Evolutionary conservation across 129 eudicot species (phyloP).

Genomic region (Tanacetum coccineum): DNA sequence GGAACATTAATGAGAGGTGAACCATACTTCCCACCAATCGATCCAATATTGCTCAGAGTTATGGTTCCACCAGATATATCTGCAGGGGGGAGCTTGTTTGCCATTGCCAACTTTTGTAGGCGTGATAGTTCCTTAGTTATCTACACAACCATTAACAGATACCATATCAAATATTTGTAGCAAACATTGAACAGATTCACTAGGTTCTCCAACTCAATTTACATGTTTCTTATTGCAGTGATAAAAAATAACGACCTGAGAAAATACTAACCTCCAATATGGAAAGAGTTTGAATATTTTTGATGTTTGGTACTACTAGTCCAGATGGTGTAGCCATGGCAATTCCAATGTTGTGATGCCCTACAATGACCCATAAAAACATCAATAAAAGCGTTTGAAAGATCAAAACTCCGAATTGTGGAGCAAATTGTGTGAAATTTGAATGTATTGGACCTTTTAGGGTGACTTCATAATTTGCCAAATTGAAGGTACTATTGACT

Average conservation of each 20-base stretch:
- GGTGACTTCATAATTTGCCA: slow-evolving; percentile 64
- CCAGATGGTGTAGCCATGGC: slow-evolving; percentile 98
- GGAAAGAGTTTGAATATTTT: slow-evolving; percentile 84
- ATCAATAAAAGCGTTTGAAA: neutral
- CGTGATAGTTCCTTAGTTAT: slow-evolving; percentile 81
- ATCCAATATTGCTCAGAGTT: slow-evolving; percentile 90
- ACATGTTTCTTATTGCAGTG: neutral
- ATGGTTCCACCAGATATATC: slow-evolving; percentile 87
- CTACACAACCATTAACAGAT: slow-evolving; percentile 28
- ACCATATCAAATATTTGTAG: neutral
- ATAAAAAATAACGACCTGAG: neutral
- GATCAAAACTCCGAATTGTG: neutral
- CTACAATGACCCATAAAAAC: slow-evolving; percentile 34
- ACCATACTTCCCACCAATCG: slow-evolving; percentile 97
- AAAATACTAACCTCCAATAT: slow-evolving; percentile 61
- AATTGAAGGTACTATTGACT: slow-evolving; percentile 79
- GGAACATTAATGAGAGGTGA: slow-evolving; percentile 90
- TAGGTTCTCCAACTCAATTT: neutral
- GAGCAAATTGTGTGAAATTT: neutral
- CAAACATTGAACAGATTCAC: neutral
- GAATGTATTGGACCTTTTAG: slow-evolving; percentile 52
- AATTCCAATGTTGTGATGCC: slow-evolving; percentile 88
- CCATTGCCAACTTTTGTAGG: slow-evolving; percentile 64
- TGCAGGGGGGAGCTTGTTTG: slow-evolving; percentile 79
- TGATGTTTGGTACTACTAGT: slow-evolving; percentile 87